These are phyloP conservation scores for Cystobasidiaceae sp. DNA, from an alignment of 1,284 basidiomycete species.

Conservation along the genomic window DNA sequence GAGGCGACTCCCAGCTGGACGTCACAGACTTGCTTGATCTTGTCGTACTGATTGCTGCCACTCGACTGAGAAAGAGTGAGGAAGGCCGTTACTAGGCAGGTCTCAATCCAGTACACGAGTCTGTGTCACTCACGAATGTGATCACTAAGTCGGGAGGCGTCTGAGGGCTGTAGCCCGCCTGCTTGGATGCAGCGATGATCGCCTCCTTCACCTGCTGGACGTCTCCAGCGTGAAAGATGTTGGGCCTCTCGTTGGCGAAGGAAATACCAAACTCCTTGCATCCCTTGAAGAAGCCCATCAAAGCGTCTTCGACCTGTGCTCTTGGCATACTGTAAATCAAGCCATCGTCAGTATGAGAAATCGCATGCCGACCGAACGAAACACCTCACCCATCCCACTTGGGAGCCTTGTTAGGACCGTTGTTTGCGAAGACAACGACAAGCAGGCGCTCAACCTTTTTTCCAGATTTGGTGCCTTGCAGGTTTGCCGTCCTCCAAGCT, in stretches of 20 bases:
- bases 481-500: conserved; percentile 2
- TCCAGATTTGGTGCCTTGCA: neutral
- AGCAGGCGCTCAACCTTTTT: neutral
- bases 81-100: too few relatives aligned
- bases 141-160: conserved; percentile 13
- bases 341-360: neutral
- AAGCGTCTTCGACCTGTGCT: neutral
- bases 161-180: conserved; percentile 4
- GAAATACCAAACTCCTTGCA: conserved; percentile 21
- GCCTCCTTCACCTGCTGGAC: neutral
- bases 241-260: conserved; percentile 3
- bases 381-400: conserved; percentile 5
- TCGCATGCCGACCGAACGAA: too few relatives aligned
- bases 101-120: too few relatives aligned
- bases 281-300: conserved; percentile 8
- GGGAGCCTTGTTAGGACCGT: too few relatives aligned
- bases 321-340: neutral
- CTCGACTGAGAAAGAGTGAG: neutral
- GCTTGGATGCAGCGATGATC: conserved; percentile 24
- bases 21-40: conserved; percentile 17
- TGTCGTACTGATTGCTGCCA: conserved; percentile 12
- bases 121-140: neutral
- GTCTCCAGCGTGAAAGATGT: conserved; percentile 11
- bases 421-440: conserved; percentile 21
- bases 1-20: conserved; percentile 18